phyloP scores from a whole-genome alignment of 164 flowering plant genomes.

The Cinnamomum chago region DNA sequence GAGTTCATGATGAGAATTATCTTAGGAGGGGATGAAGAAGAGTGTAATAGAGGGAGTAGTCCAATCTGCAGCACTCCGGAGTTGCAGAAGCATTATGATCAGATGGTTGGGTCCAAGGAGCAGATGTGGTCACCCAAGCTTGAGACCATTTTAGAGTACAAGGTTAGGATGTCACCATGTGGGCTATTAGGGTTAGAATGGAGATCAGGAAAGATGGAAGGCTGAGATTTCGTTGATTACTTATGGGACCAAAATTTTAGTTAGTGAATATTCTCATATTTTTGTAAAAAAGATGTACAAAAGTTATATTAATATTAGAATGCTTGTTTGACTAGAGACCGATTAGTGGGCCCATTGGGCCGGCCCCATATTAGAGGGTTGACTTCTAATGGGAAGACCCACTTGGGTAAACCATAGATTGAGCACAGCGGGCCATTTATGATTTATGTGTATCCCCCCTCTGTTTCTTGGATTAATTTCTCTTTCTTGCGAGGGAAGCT shows the following conservation, averaged over 20 bases:
- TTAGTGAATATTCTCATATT: too few species aligned
- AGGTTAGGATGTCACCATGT: constrained; percentile 55
- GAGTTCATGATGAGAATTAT: constrained; percentile 56
- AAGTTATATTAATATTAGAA: too few species aligned
- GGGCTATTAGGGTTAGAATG: constrained; percentile 51
- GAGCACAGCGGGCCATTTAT: too few species aligned
- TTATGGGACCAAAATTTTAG: not conserved
- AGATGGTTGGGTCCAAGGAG: constrained; percentile 61
- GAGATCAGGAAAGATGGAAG: constrained; percentile 28
- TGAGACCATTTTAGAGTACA: constrained; percentile 68
- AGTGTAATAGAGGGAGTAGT: not conserved
- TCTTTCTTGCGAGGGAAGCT: too few species aligned
- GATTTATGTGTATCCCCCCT: too few species aligned
- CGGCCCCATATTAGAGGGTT: too few species aligned
- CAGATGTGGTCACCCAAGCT: constrained; percentile 87
- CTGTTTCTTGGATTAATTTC: too few species aligned
- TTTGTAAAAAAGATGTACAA: too few species aligned
- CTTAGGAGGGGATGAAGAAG: constrained; percentile 5
- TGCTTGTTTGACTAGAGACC: too few species aligned
- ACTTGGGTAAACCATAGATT: too few species aligned
- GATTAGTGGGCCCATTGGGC: too few species aligned
- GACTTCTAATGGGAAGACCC: too few species aligned
- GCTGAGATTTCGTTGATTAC: not conserved
- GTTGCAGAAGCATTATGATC: constrained; percentile 72
- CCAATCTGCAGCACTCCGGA: constrained; percentile 84